A percentile compares a stretch with the other conserved stretches of the same genome.
phyloP scores from a whole-genome alignment of 2,329 filamentous ascomycete genomes.

The Trichoderma sp. region DNA sequence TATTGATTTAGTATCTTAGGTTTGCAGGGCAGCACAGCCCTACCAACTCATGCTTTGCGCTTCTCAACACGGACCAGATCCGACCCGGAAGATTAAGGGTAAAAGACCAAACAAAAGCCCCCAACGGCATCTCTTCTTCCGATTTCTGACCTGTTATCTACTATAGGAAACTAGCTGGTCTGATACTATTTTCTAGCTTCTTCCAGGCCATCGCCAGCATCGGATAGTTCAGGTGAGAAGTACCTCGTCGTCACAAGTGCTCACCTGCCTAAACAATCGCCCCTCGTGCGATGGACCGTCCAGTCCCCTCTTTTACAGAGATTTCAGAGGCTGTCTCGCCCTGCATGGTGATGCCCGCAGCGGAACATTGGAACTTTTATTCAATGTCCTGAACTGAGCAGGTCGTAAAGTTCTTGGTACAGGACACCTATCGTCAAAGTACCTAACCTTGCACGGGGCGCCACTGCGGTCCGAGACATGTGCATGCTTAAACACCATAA shows the following conservation, averaged over 20 bases:
- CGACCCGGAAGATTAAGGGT: background rate
- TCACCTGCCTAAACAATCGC: slow-evolving; percentile 18
- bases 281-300: background rate
- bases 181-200: background rate
- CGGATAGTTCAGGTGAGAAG: background rate
- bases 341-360: background rate
- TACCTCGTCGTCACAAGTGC: background rate
- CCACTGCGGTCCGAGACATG: background rate
- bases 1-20: background rate
- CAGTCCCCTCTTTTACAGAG: background rate
- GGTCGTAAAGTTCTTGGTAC: background rate
- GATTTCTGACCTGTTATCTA: background rate
- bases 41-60: background rate
- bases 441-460: background rate
- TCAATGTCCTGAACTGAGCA: background rate
- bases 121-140: background rate
- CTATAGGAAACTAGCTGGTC: no score
- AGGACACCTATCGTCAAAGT: background rate
- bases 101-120: background rate
- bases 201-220: background rate
- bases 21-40: no score
- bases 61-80: background rate
- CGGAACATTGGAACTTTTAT: background rate
- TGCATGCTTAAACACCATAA: background rate
- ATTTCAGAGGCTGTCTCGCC: background rate